Evolutionary conservation across 1,284 basidiomycete species (phyloP).

Genomic region (Prillingera fragicola): DNA sequence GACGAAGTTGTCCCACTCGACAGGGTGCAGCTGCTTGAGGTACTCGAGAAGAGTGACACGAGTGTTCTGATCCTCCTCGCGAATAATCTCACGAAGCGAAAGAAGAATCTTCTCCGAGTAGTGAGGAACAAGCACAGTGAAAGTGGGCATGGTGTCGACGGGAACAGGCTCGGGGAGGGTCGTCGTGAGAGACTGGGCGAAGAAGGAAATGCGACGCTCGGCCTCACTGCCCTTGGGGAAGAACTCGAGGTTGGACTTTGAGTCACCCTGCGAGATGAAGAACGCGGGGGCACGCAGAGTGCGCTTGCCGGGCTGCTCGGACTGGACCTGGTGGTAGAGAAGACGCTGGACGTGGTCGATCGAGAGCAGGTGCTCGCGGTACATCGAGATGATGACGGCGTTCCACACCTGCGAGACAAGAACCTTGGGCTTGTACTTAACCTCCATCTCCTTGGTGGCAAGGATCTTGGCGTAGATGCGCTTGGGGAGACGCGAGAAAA

Average conservation of each 20-base stretch:
- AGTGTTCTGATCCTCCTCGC: constrained; percentile 91
- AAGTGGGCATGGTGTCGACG: constrained; percentile 94
- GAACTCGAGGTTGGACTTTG: constrained; percentile 74
- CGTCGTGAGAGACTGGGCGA: constrained; percentile 87
- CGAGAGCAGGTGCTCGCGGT: constrained; percentile 89
- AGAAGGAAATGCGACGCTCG: constrained; percentile 92
- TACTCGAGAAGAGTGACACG: constrained; percentile 93
- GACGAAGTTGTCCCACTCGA: constrained; percentile 99
- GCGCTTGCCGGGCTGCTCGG: constrained; percentile 71
- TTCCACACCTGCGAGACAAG: constrained; percentile 97
- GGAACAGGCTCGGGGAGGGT: constrained; percentile 81
- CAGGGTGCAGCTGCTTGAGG: constrained; percentile 93
- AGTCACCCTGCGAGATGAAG: constrained; percentile 86
- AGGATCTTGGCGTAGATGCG: constrained; percentile 89
- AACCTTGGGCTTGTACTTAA: constrained; percentile 97
- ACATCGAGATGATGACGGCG: constrained; percentile 98
- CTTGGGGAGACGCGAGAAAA: constrained; percentile 86
- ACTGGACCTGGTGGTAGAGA: constrained; percentile 89
- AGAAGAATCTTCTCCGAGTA: constrained; percentile 95
- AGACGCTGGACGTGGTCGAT: constrained; percentile 93
- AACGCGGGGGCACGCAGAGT: constrained; percentile 86
- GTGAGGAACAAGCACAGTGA: constrained; percentile 90
- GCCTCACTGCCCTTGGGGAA: constrained; percentile 89
- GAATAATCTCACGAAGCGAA: constrained; percentile 89
- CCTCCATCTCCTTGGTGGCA: constrained; percentile 85